Base-by-base conservation (phyloP, 139 green algal genomes). In the Edaphochlamys debaryana region DNA sequence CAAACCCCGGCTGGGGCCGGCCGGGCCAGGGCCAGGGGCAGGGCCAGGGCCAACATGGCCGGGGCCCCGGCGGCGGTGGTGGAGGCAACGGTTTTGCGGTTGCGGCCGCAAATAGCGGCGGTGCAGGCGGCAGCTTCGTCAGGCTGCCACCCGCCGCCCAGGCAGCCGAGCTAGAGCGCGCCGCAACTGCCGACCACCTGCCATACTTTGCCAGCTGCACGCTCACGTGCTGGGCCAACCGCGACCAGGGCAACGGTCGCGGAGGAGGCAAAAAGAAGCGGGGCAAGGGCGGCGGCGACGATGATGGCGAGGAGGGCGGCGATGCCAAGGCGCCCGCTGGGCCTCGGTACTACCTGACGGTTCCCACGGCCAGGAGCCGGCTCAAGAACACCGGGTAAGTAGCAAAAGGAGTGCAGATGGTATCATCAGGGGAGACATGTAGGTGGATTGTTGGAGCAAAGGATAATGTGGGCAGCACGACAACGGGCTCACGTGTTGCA, bases 191-290 rank as follows among this genome's bases (percentile, higher is more conserved):
- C 30, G 34, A 38, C 37, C 67, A 87, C 25, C 66, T 93, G 50
- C 81, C 72, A 0, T 93, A 91, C 79, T 84, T 89, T 67, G 48
- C 52, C 11, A 50, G n/a, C 29, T 91, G 85, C 81, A 82, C 87
- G 50, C 75, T 93, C 9, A 75, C 85, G 48, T 79, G 56, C 37
- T 86, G 71, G 56, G 56, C 80, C 37, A 75, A 77, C 84, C 54
- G 82, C 13, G 30, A 36, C n/a, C 32, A 68, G 64, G 52, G 71
- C 34, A 76, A 50, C 29, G 62, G 36, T 29, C 84, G 71, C 32
- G 77, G 60, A 30, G 78, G 74, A 8, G 75, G 67, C 41, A 85
- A 73, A 29, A 82, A 69, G 36, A 25, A 25, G 25, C 9, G 56
- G 56, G 23, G 56, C 56, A n/a, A n/a, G 22, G 56, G 56, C 52